Evolutionary conservation across 163 green algal genomes (phyloP).

Genomic region (Chlamydomonas reinhardtii): DNA sequence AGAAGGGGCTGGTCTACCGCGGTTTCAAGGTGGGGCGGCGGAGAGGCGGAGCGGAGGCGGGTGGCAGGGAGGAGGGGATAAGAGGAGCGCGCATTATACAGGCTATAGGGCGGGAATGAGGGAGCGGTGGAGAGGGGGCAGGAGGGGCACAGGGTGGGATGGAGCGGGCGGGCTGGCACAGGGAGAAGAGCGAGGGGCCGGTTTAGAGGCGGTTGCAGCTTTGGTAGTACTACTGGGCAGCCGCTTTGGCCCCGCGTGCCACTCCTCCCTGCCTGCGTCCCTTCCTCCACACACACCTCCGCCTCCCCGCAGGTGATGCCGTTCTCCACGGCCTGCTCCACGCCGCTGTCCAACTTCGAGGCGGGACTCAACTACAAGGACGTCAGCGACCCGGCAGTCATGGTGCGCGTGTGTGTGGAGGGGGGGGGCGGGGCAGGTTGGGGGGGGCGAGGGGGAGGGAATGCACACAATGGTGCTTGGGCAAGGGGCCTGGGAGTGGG

Average conservation of each 20-base stretch:
- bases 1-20: conserved; percentile 97
- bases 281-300: no score
- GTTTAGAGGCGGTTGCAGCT: no score
- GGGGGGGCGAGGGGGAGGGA: no score
- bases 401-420: no score
- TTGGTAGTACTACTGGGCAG: no score
- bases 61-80: not conserved
- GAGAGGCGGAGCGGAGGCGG: no score
- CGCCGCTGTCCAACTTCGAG: conserved; percentile 98
- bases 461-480: no score
- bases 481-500: no score
- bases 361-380: conserved; percentile 99
- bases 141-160: no score
- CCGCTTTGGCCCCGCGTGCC: no score
- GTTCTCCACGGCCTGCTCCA: conserved; percentile 95
- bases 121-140: not conserved
- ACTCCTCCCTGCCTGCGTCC: not conserved
- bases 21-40: conserved; percentile 93
- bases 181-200: no score
- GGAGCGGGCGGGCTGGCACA: no score
- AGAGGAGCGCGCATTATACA: not conserved
- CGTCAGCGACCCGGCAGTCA: conserved; percentile 86
- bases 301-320: conserved; percentile 93
- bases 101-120: not conserved
- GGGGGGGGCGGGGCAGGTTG: not conserved